Base-by-base conservation (phyloP, 164 flowering plant species). In the Santalum album region DNA sequence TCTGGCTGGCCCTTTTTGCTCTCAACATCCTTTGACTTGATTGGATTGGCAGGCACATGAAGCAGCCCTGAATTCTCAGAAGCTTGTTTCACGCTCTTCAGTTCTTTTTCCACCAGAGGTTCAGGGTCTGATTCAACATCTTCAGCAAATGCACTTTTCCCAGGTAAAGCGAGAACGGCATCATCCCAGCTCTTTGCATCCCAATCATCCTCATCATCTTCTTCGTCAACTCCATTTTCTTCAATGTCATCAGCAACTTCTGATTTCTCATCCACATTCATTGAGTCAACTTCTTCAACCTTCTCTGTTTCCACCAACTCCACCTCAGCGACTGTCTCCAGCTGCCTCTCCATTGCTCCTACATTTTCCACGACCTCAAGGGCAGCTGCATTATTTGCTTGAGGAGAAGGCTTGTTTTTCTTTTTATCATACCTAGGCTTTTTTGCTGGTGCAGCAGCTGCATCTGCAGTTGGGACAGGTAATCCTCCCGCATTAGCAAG, bases 101-200 rank as follows among this genome's bases (percentile, higher is more conserved):
- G 52, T 48, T 75, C 90, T 63, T 77, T 92, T 76, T 68, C 80
- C 36, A 56, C 73, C 32, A 69, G 58, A 51, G 69, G 60, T 61
- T 74, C 74, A 49, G 86, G 68, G 47, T 69, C 81, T 25, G 79
- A 69, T 32, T 83, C 96, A 51, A 26, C 79, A 69, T 92, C 95
- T 65, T 92, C 96, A 49, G 76, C 84, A 83, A 90, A 87, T 10
- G 86, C 77, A 73, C 84, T 77, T 68, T 70, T 78, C 25, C 69
- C 80, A 22, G 81, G 77, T 59, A 86, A 61, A 51, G 67, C 67
- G 18, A 94, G 63, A 58, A 61, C 75, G 20, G 74, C 80, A 69
- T 83, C 92, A 68, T 94, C 99, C 99, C 99, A 90, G 67, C 90
- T 90, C 72, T 90, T 94, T n/a, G 90, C 92, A 69, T 94, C 99